Conservation (phyloP, 345 rosid species). For the Eucalyptus lansdowneana region DNA sequence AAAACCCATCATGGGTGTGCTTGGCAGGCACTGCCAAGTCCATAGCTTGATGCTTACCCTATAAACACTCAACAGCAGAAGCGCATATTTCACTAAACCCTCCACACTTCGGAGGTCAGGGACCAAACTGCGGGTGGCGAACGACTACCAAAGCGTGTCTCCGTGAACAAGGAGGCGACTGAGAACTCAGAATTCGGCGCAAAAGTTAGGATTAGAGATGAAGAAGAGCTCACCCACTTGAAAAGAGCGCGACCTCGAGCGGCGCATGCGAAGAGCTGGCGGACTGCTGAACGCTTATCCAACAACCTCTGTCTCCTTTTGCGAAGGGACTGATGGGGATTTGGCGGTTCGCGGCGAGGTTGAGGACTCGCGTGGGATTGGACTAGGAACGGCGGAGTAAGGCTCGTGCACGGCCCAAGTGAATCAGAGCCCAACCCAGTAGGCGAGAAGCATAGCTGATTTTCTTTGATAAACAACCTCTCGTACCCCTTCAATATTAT, state of each 20-base stretch:
- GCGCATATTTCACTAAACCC: background rate
- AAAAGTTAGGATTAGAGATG: background rate
- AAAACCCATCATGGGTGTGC: conserved; percentile 48
- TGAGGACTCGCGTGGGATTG: background rate
- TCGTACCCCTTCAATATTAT: background rate
- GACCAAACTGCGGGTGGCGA: background rate
- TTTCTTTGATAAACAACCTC: background rate
- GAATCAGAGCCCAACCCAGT: background rate
- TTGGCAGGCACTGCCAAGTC: conserved; percentile 33
- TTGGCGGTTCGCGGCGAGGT: background rate
- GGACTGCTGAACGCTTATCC: background rate
- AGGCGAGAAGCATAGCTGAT: background rate
- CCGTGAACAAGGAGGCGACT: background rate
- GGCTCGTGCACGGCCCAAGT: background rate
- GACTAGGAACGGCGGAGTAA: background rate
- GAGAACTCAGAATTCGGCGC: background rate
- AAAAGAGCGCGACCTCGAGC: background rate
- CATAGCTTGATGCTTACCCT: conserved; percentile 10
- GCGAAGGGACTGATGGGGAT: background rate
- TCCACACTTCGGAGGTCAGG: background rate
- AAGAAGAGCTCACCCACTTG: background rate
- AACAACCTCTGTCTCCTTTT: background rate
- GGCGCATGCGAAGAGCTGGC: background rate
- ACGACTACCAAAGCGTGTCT: background rate
- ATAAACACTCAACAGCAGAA: background rate